These are phyloP conservation scores for Teratosphaeria gauchensis DNA, from an alignment of 2,329 filamentous ascomycete species.

Conservation along the genomic window DNA sequence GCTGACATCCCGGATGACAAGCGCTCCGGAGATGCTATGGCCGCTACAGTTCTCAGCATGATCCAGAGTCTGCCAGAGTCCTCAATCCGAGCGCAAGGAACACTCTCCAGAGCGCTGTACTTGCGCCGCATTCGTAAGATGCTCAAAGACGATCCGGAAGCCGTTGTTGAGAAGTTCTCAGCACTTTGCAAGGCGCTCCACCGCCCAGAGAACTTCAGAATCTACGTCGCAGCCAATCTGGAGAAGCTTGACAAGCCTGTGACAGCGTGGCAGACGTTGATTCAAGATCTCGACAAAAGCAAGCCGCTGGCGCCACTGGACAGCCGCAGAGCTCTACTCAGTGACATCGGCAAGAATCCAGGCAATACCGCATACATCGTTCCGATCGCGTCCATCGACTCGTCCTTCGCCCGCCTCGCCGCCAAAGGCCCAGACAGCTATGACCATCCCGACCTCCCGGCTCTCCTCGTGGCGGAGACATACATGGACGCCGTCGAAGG, in stretches of 20 bases:
- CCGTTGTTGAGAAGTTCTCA: slow-evolving; percentile 69
- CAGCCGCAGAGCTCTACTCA: slow-evolving; percentile 61
- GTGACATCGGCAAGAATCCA: slow-evolving; percentile 61
- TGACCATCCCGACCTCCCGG: slow-evolving; percentile 66
- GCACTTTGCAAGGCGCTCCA: slow-evolving; percentile 66
- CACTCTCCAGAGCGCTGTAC: slow-evolving; percentile 78
- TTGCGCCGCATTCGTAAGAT: slow-evolving; percentile 76
- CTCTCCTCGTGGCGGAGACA: slow-evolving; percentile 76
- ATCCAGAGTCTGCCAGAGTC: slow-evolving; percentile 72
- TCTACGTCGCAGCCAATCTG: slow-evolving; percentile 75
- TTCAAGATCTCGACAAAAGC: slow-evolving; percentile 41
- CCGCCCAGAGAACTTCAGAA: slow-evolving; percentile 73
- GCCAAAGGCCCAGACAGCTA: slow-evolving; percentile 66
- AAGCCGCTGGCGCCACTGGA: slow-evolving; percentile 60
- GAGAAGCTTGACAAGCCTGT: slow-evolving; percentile 65
- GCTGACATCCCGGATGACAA: slow-evolving; percentile 90
- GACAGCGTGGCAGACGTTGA: slow-evolving; percentile 64
- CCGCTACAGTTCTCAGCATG: slow-evolving; percentile 56
- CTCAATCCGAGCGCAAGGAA: slow-evolving; percentile 65
- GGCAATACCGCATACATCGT: slow-evolving; percentile 70
- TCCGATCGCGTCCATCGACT: slow-evolving; percentile 86
- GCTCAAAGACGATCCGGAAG: slow-evolving; percentile 63
- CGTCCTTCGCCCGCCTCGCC: slow-evolving; percentile 73
- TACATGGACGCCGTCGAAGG: slow-evolving; percentile 93
- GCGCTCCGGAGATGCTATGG: slow-evolving; percentile 66